Percentiles rank a stretch among this genome's conserved stretches.
Conservation (phyloP, 1,284 basidiomycete species). For the Rhodotorula sp. region DNA sequence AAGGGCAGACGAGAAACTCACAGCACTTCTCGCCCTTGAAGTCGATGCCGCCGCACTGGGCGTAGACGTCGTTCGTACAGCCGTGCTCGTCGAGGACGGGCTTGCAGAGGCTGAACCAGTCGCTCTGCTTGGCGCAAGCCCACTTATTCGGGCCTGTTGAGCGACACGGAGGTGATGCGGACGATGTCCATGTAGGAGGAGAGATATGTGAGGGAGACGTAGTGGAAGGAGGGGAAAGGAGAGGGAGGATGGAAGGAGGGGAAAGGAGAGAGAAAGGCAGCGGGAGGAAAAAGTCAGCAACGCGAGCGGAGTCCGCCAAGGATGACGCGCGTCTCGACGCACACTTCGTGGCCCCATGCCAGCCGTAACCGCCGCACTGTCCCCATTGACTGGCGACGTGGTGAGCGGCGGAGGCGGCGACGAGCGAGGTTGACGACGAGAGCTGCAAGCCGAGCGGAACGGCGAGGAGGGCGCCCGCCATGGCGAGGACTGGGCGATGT, state of each 20-base stretch:
- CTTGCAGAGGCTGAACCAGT: neutral
- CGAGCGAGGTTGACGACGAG: constrained; percentile 1
- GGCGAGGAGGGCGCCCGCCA: neutral
- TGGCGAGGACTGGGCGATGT: neutral
- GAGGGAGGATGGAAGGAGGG: no score
- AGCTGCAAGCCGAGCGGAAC: neutral
- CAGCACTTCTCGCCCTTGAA: constrained; percentile 6
- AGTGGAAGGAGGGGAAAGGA: no score
- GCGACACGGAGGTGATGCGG: no score
- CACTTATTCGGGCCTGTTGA: neutral
- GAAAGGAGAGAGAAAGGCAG: no score
- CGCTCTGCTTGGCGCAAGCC: neutral
- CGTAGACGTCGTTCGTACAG: constrained; percentile 1
- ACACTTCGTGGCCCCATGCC: neutral
- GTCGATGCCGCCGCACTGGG: neutral
- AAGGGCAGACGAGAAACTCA: neutral
- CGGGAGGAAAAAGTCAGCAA: no score
- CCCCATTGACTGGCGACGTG: neutral
- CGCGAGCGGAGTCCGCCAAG: no score
- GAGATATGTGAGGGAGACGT: no score
- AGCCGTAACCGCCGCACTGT: neutral
- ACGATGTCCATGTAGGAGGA: no score
- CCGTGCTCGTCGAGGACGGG: neutral
- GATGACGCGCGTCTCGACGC: neutral
- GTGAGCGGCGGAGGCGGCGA: neutral